Percentiles rank a stretch among this genome's conserved stretches.
phyloP scores from a whole-genome alignment of 2,329 filamentous ascomycete genomes.

The Fusarium marasasianum region DNA sequence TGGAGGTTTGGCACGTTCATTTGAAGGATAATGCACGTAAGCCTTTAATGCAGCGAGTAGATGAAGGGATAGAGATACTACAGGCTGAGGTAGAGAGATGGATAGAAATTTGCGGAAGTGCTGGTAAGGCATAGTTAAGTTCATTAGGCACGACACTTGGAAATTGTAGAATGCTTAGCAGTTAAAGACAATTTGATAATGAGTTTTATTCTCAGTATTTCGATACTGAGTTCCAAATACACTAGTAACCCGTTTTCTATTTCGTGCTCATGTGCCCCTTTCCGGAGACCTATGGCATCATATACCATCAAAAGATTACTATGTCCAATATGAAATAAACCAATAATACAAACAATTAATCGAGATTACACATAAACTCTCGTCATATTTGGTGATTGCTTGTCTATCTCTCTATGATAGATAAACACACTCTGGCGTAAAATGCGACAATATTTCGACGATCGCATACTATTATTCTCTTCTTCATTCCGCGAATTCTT shows the following conservation, averaged over 20 bases:
- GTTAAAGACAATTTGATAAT: no score
- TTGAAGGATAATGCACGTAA: background rate
- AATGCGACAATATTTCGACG: background rate
- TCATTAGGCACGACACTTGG: background rate
- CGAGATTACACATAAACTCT: background rate
- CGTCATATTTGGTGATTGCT: background rate
- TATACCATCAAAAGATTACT: background rate
- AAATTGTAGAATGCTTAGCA: background rate
- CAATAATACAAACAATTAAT: background rate
- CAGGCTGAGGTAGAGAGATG: slow-evolving; percentile 29
- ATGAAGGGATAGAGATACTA: slow-evolving; percentile 23
- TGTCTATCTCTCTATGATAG: background rate
- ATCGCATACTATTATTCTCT: background rate
- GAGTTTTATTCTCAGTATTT: rapidly evolving
- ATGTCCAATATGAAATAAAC: background rate
- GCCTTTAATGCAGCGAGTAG: slow-evolving; percentile 12
- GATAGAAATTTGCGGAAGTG: slow-evolving; percentile 32
- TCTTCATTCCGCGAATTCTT: background rate
- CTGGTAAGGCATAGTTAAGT: slow-evolving; percentile 13
- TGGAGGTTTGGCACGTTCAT: slow-evolving; percentile 45
- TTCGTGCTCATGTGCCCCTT: background rate
- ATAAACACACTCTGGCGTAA: background rate
- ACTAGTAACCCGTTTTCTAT: background rate
- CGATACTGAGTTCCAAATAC: no score
- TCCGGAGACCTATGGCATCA: background rate